Evolutionary conservation across 2,329 filamentous ascomycete species (phyloP).

Genomic region (Neofusicoccum sp.): DNA sequence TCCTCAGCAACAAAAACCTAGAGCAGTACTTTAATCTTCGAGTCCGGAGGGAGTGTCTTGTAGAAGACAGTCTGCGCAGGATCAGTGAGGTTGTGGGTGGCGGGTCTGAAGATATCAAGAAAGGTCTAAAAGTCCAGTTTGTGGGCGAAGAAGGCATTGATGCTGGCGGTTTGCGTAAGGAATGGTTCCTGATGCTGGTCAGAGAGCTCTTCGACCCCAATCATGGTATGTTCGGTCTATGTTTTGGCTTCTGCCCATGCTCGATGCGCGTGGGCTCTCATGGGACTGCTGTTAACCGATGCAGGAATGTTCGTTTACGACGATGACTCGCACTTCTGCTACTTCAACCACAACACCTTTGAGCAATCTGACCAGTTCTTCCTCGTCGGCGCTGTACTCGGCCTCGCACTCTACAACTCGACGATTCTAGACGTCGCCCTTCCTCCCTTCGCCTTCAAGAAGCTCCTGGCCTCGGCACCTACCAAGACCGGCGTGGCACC

Average conservation of each 20-base stretch:
- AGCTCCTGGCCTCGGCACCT: constrained; percentile 77
- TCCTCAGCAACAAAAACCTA: constrained; percentile 70
- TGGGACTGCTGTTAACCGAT: constrained; percentile 1
- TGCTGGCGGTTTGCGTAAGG: constrained; percentile 83
- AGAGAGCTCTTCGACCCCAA: constrained; percentile 89
- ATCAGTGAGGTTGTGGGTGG: constrained; percentile 83
- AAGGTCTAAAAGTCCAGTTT: constrained; percentile 82
- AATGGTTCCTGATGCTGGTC: constrained; percentile 89
- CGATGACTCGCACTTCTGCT: constrained; percentile 85
- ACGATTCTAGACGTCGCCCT: constrained; percentile 87
- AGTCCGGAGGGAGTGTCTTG: constrained; percentile 79
- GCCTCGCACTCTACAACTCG: constrained; percentile 90
- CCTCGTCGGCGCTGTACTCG: constrained; percentile 81
- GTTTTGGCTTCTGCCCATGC: neutral
- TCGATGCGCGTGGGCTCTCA: neutral
- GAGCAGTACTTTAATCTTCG: constrained; percentile 76
- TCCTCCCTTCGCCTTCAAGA: constrained; percentile 85
- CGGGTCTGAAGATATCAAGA: constrained; percentile 83
- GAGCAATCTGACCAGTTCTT: constrained; percentile 92
- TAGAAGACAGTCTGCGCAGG: constrained; percentile 80
- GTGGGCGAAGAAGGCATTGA: constrained; percentile 87
- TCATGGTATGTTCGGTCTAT: constrained; percentile 61
- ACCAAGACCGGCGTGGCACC: constrained; percentile 38
- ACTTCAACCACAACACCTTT: constrained; percentile 88
- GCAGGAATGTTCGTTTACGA: constrained; percentile 92